Conservation (phyloP, 192 early-diverging fungal genomes). For the Martensiomyces pterosporus region DNA sequence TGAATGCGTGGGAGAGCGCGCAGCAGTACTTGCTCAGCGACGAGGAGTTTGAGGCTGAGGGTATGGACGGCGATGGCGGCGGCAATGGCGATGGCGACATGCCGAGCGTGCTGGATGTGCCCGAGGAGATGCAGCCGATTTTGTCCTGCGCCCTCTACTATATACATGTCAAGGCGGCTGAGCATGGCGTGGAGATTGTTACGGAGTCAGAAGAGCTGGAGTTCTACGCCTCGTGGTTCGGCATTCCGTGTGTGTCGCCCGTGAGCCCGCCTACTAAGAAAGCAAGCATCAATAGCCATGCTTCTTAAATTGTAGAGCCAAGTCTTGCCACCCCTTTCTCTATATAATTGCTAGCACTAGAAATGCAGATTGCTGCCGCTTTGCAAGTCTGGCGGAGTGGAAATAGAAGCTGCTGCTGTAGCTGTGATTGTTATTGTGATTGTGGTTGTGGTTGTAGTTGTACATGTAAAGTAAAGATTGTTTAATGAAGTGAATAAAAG, state of each 20-base stretch:
- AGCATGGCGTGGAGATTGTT: slow-evolving; percentile 6
- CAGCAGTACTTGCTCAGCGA: background rate
- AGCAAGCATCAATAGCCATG: too few species aligned
- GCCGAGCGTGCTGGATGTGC: slow-evolving; percentile 29
- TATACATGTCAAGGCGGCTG: slow-evolving; percentile 5
- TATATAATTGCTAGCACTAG: too few species aligned
- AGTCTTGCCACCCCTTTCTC: too few species aligned
- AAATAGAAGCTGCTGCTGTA: too few species aligned
- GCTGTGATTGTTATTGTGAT: too few species aligned
- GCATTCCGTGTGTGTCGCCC: slow-evolving; percentile 5
- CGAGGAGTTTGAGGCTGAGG: slow-evolving; percentile 14
- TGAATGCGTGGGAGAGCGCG: background rate
- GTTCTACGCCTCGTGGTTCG: slow-evolving; percentile 46
- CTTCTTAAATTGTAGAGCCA: too few species aligned
- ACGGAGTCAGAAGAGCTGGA: slow-evolving; percentile 30
- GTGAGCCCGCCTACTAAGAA: background rate
- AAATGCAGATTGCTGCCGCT: too few species aligned
- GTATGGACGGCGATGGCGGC: background rate
- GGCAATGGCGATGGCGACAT: slow-evolving; percentile 22
- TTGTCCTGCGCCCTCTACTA: slow-evolving; percentile 20
- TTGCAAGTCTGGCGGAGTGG: too few species aligned
- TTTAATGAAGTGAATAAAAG: too few species aligned
- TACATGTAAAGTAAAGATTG: too few species aligned
- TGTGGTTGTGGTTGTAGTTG: too few species aligned
- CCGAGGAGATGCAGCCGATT: slow-evolving; percentile 17